Evolutionary conservation across 306 rosid genomes (phyloP).

Genomic region (Cicer pinnatifidum): DNA sequence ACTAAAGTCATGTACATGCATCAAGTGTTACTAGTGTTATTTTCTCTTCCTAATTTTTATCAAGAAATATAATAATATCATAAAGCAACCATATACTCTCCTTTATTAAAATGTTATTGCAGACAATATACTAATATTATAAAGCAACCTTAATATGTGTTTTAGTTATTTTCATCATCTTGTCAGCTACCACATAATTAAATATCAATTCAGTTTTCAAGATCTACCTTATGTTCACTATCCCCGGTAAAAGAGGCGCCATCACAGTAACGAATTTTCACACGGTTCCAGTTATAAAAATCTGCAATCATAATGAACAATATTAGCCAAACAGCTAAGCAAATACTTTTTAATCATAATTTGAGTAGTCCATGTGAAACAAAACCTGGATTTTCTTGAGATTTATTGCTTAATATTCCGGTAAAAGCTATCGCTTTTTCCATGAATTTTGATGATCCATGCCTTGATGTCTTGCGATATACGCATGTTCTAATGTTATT

Average conservation of each 20-base stretch:
- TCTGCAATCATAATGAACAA: slow-evolving; percentile 57
- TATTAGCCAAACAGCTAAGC: slow-evolving; percentile 22
- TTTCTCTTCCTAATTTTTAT: slow-evolving; percentile 30
- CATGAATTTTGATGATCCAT: slow-evolving; percentile 81
- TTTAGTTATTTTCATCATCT: neutral
- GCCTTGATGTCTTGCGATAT: slow-evolving; percentile 71
- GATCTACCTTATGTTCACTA: slow-evolving; percentile 65
- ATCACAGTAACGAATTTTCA: slow-evolving; percentile 90
- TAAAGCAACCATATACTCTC: neutral
- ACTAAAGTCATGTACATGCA: slow-evolving; percentile 1
- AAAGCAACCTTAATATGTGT: too few species aligned
- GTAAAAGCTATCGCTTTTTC: slow-evolving; percentile 73
- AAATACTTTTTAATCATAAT: slow-evolving; percentile 15
- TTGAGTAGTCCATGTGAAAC: slow-evolving; percentile 24
- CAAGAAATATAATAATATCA: neutral
- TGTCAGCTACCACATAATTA: slow-evolving; percentile 11
- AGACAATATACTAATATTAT: too few species aligned
- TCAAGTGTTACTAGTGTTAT: slow-evolving; percentile 7
- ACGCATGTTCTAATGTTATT: slow-evolving; percentile 67
- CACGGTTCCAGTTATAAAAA: slow-evolving; percentile 93
- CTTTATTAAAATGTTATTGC: too few species aligned
- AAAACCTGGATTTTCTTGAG: slow-evolving; percentile 83
- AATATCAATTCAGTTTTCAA: slow-evolving; percentile 13
- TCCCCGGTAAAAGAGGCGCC: slow-evolving; percentile 95
- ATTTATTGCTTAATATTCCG: slow-evolving; percentile 76